Evolutionary conservation across 1,284 basidiomycete genomes (phyloP).

Genomic region (Cutaneotrichosporon cavernicola): DNA sequence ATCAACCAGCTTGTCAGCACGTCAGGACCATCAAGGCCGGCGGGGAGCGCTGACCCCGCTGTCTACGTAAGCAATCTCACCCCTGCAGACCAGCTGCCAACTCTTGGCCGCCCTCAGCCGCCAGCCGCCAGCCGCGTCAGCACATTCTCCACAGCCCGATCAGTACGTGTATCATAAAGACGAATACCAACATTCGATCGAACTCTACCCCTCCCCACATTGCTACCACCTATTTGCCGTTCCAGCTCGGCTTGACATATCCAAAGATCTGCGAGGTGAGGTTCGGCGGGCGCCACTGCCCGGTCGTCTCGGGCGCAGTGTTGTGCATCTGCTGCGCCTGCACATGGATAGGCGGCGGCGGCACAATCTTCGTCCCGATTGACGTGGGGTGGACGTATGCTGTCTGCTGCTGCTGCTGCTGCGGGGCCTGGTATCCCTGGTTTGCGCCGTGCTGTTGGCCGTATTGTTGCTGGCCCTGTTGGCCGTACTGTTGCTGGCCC

Average conservation of each 20-base stretch:
- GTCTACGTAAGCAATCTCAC: no score
- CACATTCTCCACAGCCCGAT: no score
- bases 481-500: not conserved
- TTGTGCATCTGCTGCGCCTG: constrained; percentile 8
- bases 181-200: not conserved
- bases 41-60: no score
- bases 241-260: constrained; percentile 4
- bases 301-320: not conserved
- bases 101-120: no score
- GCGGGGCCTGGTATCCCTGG: not conserved
- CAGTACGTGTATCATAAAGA: not conserved
- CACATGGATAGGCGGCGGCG: constrained; percentile 2
- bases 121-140: no score
- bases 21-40: no score
- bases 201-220: no score
- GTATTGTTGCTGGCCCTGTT: not conserved
- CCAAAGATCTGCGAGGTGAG: constrained; percentile 11
- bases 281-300: constrained; percentile 7
- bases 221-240: not conserved
- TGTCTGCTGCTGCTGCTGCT: not conserved
- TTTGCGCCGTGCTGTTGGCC: not conserved
- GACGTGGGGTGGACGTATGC: constrained; percentile 4
- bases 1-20: no score
- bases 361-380: constrained; percentile 8
- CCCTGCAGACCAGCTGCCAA: no score